Evolutionary conservation across 257 asterid species (phyloP).

Genomic region (Linaria vulgaris): DNA sequence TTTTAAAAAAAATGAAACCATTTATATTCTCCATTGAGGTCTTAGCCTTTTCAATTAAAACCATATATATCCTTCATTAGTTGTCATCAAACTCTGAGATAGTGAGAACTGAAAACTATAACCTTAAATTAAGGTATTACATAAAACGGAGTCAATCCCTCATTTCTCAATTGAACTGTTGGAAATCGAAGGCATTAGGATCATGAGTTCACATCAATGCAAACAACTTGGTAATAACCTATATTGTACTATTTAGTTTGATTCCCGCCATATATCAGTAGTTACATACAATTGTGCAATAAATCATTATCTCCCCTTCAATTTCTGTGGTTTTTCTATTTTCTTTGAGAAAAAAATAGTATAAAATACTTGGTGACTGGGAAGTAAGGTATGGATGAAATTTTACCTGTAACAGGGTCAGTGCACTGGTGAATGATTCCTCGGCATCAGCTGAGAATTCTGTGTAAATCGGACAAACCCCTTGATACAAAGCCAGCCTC

Average conservation of each 20-base stretch:
- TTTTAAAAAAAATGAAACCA: too few relatives aligned
- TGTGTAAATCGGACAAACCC: slow-evolving; percentile 60
- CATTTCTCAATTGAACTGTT: too few relatives aligned
- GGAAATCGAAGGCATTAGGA: not conserved
- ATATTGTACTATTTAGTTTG: not conserved
- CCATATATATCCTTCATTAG: too few relatives aligned
- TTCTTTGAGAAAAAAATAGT: not conserved
- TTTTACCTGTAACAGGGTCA: slow-evolving; percentile 49
- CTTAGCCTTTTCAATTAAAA: too few relatives aligned
- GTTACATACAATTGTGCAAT: too few relatives aligned
- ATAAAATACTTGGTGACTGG: not conserved
- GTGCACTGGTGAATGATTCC: slow-evolving; percentile 51
- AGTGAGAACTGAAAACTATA: too few relatives aligned
- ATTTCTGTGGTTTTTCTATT: not conserved
- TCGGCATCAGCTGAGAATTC: slow-evolving; percentile 59
- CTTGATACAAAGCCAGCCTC: slow-evolving; percentile 59
- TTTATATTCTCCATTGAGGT: too few relatives aligned
- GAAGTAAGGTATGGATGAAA: slow-evolving; percentile 10
- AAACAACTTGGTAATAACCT: too few relatives aligned
- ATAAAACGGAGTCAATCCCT: too few relatives aligned
- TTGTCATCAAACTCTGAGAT: too few relatives aligned
- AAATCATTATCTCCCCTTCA: slow-evolving; percentile 1
- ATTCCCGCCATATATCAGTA: not conserved
- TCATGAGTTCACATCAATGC: too few relatives aligned
- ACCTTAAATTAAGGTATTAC: too few relatives aligned